Conservation (phyloP, 345 rosid genomes). For the Bruguiera gymnorhiza region DNA sequence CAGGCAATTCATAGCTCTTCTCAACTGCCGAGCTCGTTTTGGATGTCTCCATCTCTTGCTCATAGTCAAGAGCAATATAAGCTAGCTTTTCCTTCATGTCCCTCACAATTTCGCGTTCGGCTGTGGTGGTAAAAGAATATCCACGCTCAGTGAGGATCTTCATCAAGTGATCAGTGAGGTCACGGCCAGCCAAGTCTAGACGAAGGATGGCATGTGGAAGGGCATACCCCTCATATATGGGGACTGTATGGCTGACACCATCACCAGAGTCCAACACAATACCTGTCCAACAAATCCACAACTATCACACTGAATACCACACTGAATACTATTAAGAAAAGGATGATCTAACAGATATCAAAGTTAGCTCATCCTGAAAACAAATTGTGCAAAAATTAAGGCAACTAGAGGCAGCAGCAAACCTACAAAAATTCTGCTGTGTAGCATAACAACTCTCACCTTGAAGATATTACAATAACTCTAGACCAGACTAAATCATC, state of each 20-base stretch:
- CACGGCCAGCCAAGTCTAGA: conserved; percentile 90
- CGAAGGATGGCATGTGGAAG: conserved; percentile 90
- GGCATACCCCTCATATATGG: conserved; percentile 85
- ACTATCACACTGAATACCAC: background rate
- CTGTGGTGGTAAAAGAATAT: conserved; percentile 91
- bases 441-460: too few relatives aligned
- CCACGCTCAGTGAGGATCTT: conserved; percentile 95
- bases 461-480: too few relatives aligned
- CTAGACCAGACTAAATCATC: too few relatives aligned
- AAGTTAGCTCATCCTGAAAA: too few relatives aligned
- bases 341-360: too few relatives aligned
- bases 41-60: conserved; percentile 89
- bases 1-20: conserved; percentile 84
- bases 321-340: too few relatives aligned
- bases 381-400: too few relatives aligned
- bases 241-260: conserved; percentile 93
- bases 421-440: too few relatives aligned
- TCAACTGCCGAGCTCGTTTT: conserved; percentile 81
- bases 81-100: conserved; percentile 94
- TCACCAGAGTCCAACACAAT: conserved; percentile 93
- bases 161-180: conserved; percentile 81
- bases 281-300: conserved; percentile 38
- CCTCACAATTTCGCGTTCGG: conserved; percentile 94
- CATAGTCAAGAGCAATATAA: conserved; percentile 86
- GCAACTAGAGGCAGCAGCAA: too few relatives aligned